Percentiles rank a stretch among this genome's conserved stretches.
phyloP scores from a whole-genome alignment of 495 filamentous ascomycete species.

The Aspergillus avenaceus region DNA sequence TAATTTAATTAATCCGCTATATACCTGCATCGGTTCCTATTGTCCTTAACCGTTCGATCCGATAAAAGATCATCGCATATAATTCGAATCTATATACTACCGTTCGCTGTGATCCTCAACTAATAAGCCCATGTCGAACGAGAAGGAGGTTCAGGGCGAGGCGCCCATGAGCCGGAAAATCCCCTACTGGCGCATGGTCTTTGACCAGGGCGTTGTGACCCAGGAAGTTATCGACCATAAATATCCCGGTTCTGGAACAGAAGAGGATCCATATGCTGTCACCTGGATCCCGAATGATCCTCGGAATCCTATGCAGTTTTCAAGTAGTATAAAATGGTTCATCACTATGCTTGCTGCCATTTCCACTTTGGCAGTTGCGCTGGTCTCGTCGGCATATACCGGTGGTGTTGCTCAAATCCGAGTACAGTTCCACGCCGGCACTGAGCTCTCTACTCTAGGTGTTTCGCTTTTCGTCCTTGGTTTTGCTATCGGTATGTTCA shows the following conservation, averaged over 20 bases:
- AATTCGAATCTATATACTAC: not conserved
- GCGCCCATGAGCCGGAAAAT: constrained; percentile 30
- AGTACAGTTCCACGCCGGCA: constrained; percentile 52
- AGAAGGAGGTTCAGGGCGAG: constrained; percentile 23
- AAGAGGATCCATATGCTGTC: constrained; percentile 69
- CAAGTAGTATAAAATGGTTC: constrained; percentile 61
- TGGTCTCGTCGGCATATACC: constrained; percentile 73
- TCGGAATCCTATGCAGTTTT: constrained; percentile 68
- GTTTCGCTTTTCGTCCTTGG: constrained; percentile 73
- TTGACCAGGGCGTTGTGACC: constrained; percentile 52
- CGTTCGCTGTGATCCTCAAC: not conserved
- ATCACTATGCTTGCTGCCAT: constrained; percentile 61
- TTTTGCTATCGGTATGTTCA: constrained; percentile 59
- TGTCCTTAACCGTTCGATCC: not conserved
- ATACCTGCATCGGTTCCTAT: not conserved
- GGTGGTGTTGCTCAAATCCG: constrained; percentile 65
- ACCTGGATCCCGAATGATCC: constrained; percentile 70
- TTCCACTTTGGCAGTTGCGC: constrained; percentile 67
- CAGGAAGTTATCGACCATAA: constrained; percentile 52
- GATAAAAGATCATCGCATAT: too few relatives aligned
- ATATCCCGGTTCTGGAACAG: constrained; percentile 68
- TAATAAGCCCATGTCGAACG: constrained; percentile 24
- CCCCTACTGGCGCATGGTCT: constrained; percentile 41
- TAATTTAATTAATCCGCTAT: not conserved
- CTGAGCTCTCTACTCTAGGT: constrained; percentile 60